phyloP scores from a whole-genome alignment of 495 filamentous ascomycete genomes.

The Oidiodendron maius region DNA sequence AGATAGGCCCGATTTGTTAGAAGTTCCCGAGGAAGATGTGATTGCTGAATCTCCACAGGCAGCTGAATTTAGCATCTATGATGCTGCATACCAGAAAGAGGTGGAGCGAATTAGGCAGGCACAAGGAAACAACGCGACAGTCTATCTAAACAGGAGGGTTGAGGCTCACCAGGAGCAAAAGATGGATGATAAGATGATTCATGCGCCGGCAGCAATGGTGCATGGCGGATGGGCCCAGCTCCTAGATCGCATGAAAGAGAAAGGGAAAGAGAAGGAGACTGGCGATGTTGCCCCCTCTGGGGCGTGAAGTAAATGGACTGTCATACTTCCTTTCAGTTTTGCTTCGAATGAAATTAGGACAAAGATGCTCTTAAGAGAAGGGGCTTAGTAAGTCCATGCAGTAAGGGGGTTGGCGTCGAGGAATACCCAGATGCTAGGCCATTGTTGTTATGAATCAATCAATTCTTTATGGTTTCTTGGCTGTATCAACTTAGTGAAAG shows the following conservation, averaged over 20 bases:
- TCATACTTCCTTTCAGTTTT: no score
- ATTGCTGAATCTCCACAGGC: conserved; percentile 79
- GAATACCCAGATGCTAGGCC: no score
- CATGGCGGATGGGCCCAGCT: conserved; percentile 17
- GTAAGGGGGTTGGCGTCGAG: no score
- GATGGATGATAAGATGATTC: conserved; percentile 17
- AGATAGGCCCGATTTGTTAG: conserved; percentile 31
- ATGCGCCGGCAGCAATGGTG: conserved; percentile 3
- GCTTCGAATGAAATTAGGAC: no score
- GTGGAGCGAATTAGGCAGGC: conserved; percentile 57
- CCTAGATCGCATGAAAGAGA: conserved; percentile 17
- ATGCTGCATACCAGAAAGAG: conserved; percentile 77
- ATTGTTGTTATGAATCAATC: no score
- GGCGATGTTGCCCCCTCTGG: not conserved
- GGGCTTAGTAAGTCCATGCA: no score
- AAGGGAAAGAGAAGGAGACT: not conserved
- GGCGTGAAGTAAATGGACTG: no score
- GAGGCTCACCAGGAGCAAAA: conserved; percentile 18
- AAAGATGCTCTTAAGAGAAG: no score
- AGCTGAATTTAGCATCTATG: conserved; percentile 80
- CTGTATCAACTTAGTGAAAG: no score
- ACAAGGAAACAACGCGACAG: conserved; percentile 18
- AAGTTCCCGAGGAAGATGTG: conserved; percentile 30
- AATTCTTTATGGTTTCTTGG: no score
- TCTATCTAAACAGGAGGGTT: conserved; percentile 23